A percentile compares a stretch with the other conserved stretches of the same genome.
Conservation (phyloP, 257 asterid genomes). For the Fraxinus pennsylvanica region DNA sequence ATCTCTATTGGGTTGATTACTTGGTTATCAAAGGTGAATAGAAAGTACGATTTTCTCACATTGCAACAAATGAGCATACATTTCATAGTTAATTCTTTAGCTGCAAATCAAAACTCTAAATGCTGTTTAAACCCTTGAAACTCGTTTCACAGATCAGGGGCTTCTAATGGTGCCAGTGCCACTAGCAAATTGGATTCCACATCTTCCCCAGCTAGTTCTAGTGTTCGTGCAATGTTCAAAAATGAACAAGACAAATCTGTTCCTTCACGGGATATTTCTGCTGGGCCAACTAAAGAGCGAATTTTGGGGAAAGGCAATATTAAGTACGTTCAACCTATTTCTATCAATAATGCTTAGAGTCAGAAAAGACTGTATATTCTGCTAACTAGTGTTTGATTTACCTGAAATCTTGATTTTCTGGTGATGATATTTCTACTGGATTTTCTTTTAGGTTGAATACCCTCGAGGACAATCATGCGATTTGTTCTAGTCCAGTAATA, state of each 20-base stretch:
- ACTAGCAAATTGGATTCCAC: constrained; percentile 61
- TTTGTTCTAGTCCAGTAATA: constrained; percentile 54
- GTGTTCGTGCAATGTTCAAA: constrained; percentile 61
- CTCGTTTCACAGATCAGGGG: constrained; percentile 58
- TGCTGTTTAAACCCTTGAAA: constrained; percentile 22
- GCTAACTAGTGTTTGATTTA: neutral
- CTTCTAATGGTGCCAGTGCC: constrained; percentile 45
- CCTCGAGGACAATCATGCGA: constrained; percentile 63
- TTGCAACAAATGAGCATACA: neutral
- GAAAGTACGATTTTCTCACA: neutral
- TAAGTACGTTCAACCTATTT: constrained; percentile 54
- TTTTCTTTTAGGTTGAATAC: constrained; percentile 62
- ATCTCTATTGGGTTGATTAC: constrained; percentile 14
- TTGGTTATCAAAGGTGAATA: constrained; percentile 12
- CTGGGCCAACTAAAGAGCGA: constrained; percentile 71
- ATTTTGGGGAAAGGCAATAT: constrained; percentile 64
- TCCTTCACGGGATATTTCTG: constrained; percentile 65
- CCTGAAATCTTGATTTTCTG: constrained; percentile 8
- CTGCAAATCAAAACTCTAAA: neutral
- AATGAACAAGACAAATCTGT: constrained; percentile 72
- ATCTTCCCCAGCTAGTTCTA: constrained; percentile 63
- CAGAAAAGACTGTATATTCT: neutral
- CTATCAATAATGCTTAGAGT: constrained; percentile 7
- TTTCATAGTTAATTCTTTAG: neutral
- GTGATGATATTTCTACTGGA: constrained; percentile 20